Conservation (phyloP, 257 asterid species). For the Solanum ossicruentum region DNA sequence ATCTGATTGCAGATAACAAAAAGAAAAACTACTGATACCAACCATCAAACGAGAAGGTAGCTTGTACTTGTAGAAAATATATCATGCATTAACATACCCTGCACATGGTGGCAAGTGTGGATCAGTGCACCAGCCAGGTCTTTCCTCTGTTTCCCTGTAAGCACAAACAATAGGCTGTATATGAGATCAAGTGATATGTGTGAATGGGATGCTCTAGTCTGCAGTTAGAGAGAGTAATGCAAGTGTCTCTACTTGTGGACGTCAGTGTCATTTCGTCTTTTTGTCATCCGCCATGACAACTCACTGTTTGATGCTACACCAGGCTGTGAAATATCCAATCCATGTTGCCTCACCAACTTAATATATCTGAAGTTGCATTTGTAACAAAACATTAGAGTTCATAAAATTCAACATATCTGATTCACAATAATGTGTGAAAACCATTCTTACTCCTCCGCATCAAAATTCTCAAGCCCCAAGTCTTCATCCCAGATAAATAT, state of each 20-base stretch:
- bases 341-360: slow-evolving; percentile 64
- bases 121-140: slow-evolving; percentile 79
- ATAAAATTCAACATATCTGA: neutral
- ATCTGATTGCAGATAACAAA: slow-evolving; percentile 27
- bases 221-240: neutral
- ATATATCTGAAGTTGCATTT: slow-evolving; percentile 37
- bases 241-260: slow-evolving; percentile 62
- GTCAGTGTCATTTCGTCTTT: slow-evolving; percentile 52
- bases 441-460: slow-evolving; percentile 61
- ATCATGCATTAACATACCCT: slow-evolving; percentile 44
- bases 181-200: neutral
- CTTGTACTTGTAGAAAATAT: neutral
- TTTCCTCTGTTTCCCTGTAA: slow-evolving; percentile 64
- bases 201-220: neutral
- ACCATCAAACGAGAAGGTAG: neutral
- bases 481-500: slow-evolving; percentile 90
- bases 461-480: slow-evolving; percentile 67
- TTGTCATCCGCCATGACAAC: slow-evolving; percentile 79
- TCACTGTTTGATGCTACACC: slow-evolving; percentile 69
- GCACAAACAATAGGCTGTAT: neutral
- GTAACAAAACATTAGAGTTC: neutral
- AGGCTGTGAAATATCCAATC: slow-evolving; percentile 85
- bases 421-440: neutral
- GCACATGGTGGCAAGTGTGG: slow-evolving; percentile 95
- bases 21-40: neutral